These are phyloP conservation scores for Candida easanensis DNA, from an alignment of 805 yeast species.

Conservation along the genomic window DNA sequence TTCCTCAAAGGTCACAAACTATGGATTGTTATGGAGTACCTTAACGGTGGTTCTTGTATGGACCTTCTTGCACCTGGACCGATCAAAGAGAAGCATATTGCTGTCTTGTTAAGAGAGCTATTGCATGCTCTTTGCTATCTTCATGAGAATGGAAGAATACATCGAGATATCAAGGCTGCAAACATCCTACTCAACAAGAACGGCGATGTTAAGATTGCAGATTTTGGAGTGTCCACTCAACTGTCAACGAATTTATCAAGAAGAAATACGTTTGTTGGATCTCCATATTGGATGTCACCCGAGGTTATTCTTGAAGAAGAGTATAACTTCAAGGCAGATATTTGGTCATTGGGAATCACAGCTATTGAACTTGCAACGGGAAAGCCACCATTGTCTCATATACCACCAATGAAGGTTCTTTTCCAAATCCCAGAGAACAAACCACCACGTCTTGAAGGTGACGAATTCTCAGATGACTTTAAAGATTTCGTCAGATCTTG, in stretches of 20 bases:
- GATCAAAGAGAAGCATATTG: slow-evolving; percentile 79
- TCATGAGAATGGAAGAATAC: slow-evolving; percentile 79
- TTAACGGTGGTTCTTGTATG: slow-evolving; percentile 89
- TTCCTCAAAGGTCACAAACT: slow-evolving; percentile 78
- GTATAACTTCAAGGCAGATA: slow-evolving; percentile 85
- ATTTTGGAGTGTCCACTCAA: slow-evolving; percentile 93
- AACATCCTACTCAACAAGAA: slow-evolving; percentile 68
- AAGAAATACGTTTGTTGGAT: slow-evolving; percentile 68
- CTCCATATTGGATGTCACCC: slow-evolving; percentile 99
- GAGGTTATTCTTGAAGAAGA: slow-evolving; percentile 93
- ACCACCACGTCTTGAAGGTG: slow-evolving; percentile 90
- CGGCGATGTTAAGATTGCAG: slow-evolving; percentile 86
- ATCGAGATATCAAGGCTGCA: slow-evolving; percentile 93
- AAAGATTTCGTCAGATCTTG: slow-evolving; percentile 70
- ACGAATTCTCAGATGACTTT: slow-evolving; percentile 64
- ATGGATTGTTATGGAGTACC: slow-evolving; percentile 96
- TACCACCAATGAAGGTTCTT: slow-evolving; percentile 37
- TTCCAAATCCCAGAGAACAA: slow-evolving; percentile 51
- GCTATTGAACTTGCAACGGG: slow-evolving; percentile 93
- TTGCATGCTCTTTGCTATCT: slow-evolving; percentile 67
- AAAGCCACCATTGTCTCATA: slow-evolving; percentile 94
- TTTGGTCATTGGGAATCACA: slow-evolving; percentile 97
- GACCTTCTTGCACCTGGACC: slow-evolving; percentile 80
- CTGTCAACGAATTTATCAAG: slow-evolving; percentile 62
- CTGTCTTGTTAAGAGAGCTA: slow-evolving; percentile 78